phyloP scores from a whole-genome alignment of 2,329 filamentous ascomycete genomes.

The Apiospora kogelbergensis region DNA sequence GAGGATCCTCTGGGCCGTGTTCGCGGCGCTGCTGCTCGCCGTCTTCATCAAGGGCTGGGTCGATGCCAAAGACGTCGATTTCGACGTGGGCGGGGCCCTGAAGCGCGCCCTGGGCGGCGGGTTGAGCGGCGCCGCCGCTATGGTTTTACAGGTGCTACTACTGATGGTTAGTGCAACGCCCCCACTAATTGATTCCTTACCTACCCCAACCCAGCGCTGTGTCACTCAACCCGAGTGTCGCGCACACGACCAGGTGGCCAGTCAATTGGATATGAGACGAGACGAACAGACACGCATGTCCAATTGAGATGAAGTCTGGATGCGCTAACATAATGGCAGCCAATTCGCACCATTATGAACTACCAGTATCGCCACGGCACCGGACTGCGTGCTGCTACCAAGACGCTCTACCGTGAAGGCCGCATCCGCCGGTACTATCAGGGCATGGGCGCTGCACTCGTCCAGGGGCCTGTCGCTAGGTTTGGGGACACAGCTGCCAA shows the following conservation, averaged over 20 bases:
- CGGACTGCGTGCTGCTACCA: conserved; percentile 38
- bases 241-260: background rate
- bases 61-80: conserved; percentile 44
- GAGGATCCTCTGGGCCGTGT: conserved; percentile 36
- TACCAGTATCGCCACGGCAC: conserved; percentile 49
- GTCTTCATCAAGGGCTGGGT: conserved; percentile 47
- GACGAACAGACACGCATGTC: background rate
- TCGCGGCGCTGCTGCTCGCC: conserved; percentile 30
- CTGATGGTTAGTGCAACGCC: conserved; percentile 39
- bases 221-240: background rate
- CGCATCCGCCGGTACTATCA: conserved; percentile 45
- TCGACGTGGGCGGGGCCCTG: conserved; percentile 44
- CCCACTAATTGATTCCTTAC: too few species aligned
- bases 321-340: conserved; percentile 28
- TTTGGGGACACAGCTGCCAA: conserved; percentile 51
- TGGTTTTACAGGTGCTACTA: conserved; percentile 47
- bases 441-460: conserved; percentile 42
- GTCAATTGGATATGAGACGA: background rate
- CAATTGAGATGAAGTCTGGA: background rate
- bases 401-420: conserved; percentile 41
- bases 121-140: conserved; percentile 47
- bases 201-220: background rate
- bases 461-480: conserved; percentile 46
- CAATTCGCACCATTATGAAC: conserved; percentile 50
- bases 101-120: conserved; percentile 45